These are phyloP conservation scores for Trametes polyzona DNA, from an alignment of 1,284 basidiomycete genomes.

Conservation along the genomic window DNA sequence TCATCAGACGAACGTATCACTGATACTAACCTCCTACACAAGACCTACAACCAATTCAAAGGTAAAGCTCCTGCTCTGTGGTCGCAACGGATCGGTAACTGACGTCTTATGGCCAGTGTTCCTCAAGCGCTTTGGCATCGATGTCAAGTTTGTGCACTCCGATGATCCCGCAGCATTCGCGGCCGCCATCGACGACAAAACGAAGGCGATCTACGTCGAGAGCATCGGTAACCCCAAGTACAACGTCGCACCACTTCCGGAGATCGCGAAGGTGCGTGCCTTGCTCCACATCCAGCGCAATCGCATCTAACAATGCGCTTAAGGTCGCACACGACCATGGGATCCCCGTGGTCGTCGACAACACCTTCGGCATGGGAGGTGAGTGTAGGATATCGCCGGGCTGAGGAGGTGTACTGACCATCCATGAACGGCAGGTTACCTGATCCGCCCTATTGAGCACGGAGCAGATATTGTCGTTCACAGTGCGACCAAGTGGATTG, in stretches of 20 bases:
- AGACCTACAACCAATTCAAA: constrained; percentile 92
- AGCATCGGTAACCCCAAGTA: constrained; percentile 88
- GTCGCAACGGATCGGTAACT: background rate
- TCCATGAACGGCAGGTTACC: constrained; percentile 54
- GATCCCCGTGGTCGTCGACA: constrained; percentile 86
- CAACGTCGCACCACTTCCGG: constrained; percentile 72
- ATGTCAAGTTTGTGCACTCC: constrained; percentile 75
- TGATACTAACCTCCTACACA: background rate
- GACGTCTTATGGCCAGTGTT: constrained; percentile 36
- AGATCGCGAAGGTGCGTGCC: constrained; percentile 67
- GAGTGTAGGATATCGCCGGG: constrained; percentile 7
- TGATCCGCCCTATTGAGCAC: constrained; percentile 74
- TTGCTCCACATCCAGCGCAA: too few species aligned
- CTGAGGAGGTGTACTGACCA: background rate
- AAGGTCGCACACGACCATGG: constrained; percentile 69
- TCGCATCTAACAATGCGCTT: background rate
- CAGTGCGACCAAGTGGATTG: constrained; percentile 92
- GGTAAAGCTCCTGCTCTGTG: constrained; percentile 45
- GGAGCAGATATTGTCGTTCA: constrained; percentile 88
- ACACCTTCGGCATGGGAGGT: constrained; percentile 89
- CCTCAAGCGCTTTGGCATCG: constrained; percentile 81
- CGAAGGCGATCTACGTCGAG: constrained; percentile 83
- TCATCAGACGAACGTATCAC: background rate
- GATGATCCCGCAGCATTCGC: constrained; percentile 68
- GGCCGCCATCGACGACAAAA: constrained; percentile 77